Conservation (phyloP, 148 eudicot species). For the Cornus controversa region DNA sequence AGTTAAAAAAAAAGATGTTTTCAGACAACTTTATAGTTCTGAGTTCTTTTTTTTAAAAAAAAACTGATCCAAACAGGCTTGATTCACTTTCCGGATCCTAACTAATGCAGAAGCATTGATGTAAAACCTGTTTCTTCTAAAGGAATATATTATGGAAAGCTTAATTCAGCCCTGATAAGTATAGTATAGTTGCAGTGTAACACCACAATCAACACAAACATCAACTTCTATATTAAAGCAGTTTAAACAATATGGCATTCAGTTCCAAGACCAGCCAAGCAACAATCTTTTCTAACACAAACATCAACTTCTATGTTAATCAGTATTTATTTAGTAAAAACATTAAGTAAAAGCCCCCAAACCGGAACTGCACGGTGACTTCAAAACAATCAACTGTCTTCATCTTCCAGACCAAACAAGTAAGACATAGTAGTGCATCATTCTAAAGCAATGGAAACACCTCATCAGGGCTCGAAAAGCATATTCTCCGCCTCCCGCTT, state of each 20-base stretch:
- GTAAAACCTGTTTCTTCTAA: no score
- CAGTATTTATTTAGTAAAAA: background rate
- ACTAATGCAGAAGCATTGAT: no score
- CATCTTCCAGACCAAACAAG: background rate
- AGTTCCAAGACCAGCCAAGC: background rate
- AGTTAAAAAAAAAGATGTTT: no score
- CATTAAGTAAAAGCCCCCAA: background rate
- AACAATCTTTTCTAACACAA: background rate
- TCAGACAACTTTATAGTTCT: no score
- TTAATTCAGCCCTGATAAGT: no score
- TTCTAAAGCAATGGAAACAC: background rate
- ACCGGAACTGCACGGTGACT: background rate
- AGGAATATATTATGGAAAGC: no score
- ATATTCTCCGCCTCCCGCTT: constrained; percentile 62
- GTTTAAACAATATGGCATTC: background rate
- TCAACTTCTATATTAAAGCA: no score
- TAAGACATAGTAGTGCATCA: background rate
- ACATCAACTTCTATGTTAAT: background rate
- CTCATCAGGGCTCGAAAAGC: constrained; percentile 48
- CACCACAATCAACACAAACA: no score
- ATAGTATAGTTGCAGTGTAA: no score
- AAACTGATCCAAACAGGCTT: no score
- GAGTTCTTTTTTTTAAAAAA: no score
- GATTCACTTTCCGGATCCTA: no score
- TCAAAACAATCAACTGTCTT: background rate